Conservation (phyloP, 176 grass and related monocot genomes). For the Dactylis glomerata region DNA sequence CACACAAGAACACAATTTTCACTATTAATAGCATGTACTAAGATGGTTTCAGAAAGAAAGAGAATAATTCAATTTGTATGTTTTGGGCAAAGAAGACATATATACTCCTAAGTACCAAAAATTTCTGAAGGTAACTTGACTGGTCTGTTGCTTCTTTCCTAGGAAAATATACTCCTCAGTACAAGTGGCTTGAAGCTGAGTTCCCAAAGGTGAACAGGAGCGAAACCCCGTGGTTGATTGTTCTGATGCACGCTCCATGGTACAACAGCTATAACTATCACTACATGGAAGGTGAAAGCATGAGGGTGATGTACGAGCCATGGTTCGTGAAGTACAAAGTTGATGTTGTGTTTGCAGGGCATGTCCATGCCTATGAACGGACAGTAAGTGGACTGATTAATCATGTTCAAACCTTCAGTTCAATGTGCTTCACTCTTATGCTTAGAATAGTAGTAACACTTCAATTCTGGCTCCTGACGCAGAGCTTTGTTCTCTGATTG, state of each 20-base stretch:
- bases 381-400: conserved; percentile 38
- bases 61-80: not conserved
- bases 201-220: conserved; percentile 86
- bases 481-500: not conserved
- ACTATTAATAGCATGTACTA: no score
- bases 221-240: conserved; percentile 89
- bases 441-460: not conserved
- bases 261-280: conserved; percentile 98
- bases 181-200: conserved; percentile 81
- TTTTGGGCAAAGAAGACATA: not conserved
- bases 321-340: conserved; percentile 97
- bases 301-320: conserved; percentile 85
- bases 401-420: not conserved
- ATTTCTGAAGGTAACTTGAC: not conserved
- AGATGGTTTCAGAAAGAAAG: not conserved
- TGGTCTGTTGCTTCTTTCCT: not conserved
- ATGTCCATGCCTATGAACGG: conserved; percentile 92
- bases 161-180: conserved; percentile 91
- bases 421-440: not conserved
- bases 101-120: not conserved
- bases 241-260: conserved; percentile 91
- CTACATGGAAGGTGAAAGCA: conserved; percentile 94
- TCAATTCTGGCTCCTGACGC: not conserved
- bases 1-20: not conserved
- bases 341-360: conserved; percentile 75